phyloP scores from a whole-genome alignment of 768 basidiomycete species.

The Russula abietina region DNA sequence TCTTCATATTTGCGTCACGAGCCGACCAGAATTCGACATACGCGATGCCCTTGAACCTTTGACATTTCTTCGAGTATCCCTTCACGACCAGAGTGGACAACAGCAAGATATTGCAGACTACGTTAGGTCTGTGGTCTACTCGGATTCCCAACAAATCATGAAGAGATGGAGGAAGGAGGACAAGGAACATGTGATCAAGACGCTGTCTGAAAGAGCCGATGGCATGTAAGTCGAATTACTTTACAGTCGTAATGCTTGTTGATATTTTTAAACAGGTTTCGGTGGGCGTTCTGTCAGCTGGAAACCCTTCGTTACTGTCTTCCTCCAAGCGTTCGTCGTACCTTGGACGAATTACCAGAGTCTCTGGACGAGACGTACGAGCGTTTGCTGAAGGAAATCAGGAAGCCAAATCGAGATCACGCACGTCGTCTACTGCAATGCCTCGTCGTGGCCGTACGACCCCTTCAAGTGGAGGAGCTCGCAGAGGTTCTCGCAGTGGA shows the following conservation, averaged over 20 bases:
- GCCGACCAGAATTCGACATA: slow-evolving; percentile 9
- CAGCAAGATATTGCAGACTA: not conserved
- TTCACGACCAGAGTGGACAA: slow-evolving; percentile 7
- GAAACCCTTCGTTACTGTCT: slow-evolving; percentile 1
- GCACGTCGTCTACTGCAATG: slow-evolving; percentile 9
- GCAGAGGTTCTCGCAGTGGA: slow-evolving; percentile 9
- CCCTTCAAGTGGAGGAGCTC: slow-evolving; percentile 2
- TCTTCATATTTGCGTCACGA: not conserved
- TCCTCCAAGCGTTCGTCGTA: not conserved
- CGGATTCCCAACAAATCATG: not conserved
- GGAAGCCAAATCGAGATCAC: not conserved
- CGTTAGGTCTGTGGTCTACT: not conserved
- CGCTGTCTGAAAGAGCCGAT: slow-evolving; percentile 1
- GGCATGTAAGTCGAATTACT: not conserved
- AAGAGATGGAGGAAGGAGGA: not conserved
- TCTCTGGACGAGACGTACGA: slow-evolving; percentile 2
- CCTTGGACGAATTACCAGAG: not conserved
- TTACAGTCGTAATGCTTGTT: not conserved
- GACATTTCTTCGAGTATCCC: not conserved
- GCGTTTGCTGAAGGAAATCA: not conserved
- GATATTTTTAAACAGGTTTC: slow-evolving; percentile 1
- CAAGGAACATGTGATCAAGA: not conserved
- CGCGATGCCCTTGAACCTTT: not conserved
- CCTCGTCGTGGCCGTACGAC: not conserved
- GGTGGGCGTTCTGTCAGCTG: slow-evolving; percentile 1